Evolutionary conservation across 495 filamentous ascomycete genomes (phyloP).

Genomic region (Sordaria brevicollis): DNA sequence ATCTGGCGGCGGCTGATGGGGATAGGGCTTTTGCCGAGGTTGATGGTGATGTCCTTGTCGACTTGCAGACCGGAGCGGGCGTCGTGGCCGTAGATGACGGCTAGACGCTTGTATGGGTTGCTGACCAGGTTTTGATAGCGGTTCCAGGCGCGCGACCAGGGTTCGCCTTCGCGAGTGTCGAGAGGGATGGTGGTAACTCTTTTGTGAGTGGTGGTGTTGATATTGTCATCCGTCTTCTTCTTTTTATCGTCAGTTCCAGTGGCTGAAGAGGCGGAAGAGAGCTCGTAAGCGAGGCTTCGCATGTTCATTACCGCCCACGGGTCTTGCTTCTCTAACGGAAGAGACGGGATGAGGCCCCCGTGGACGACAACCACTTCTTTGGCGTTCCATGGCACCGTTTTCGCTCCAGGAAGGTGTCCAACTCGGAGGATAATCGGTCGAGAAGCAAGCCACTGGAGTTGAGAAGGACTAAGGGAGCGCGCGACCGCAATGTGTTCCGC

Average conservation of each 20-base stretch:
- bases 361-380: conserved; percentile 66
- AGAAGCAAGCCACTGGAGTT: conserved; percentile 57
- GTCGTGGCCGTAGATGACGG: conserved; percentile 82
- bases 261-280: neutral
- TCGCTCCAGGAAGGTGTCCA: conserved; percentile 37
- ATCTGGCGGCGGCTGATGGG: neutral
- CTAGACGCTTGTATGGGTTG: conserved; percentile 20
- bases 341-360: conserved; percentile 67
- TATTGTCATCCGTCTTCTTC: neutral
- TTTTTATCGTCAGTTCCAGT: neutral
- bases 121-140: conserved; percentile 18
- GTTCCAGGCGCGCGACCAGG: conserved; percentile 57
- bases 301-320: conserved; percentile 83
- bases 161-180: conserved; percentile 42
- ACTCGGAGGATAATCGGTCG: conserved; percentile 70
- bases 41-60: conserved; percentile 9
- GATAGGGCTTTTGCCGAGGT: neutral
- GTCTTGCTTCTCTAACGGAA: conserved; percentile 64
- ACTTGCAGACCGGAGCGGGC: conserved; percentile 54
- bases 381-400: conserved; percentile 29
- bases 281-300: conserved; percentile 50
- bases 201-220: neutral
- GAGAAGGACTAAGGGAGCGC: conserved; percentile 29
- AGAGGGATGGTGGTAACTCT: conserved; percentile 46
- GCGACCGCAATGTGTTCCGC: conserved; percentile 25